Conservation (phyloP, 192 early-diverging fungal species). For the Powellomyces hirtus region DNA sequence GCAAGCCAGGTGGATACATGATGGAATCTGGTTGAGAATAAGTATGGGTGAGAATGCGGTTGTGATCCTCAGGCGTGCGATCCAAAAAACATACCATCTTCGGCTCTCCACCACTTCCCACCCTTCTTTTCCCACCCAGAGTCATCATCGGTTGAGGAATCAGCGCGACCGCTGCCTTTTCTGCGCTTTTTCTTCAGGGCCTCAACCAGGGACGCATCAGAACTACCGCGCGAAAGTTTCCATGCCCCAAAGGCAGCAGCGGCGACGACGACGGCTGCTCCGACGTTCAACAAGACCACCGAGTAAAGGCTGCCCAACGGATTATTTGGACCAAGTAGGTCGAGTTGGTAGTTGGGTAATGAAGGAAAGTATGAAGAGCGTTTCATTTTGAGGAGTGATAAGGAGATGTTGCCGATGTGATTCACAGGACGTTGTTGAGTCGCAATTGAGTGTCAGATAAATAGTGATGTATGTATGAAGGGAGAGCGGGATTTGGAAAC, state of each 20-base stretch:
- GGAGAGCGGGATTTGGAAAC: too few species aligned
- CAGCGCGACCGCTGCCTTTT: background rate
- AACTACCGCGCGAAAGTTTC: background rate
- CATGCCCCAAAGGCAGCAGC: constrained; percentile 12
- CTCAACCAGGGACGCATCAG: background rate
- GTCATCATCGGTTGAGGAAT: background rate
- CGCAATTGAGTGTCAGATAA: too few species aligned
- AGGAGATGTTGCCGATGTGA: too few species aligned
- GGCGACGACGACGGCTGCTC: constrained; percentile 7
- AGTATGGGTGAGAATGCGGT: background rate
- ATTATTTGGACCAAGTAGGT: constrained; percentile 16
- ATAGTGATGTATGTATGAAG: too few species aligned
- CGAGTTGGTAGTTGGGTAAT: background rate
- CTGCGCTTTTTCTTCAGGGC: background rate
- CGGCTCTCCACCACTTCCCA: background rate
- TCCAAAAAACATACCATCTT: background rate
- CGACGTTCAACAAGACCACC: constrained; percentile 12
- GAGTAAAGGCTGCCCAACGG: constrained; percentile 8
- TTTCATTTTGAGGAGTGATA: too few species aligned
- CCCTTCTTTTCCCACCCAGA: background rate
- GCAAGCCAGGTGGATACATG: constrained; percentile 62
- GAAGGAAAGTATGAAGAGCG: background rate
- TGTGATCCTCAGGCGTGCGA: background rate
- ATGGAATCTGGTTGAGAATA: background rate
- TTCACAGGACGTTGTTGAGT: too few species aligned